Conservation (phyloP, 805 yeast species). For the Wickerhamomyces canadensis region DNA sequence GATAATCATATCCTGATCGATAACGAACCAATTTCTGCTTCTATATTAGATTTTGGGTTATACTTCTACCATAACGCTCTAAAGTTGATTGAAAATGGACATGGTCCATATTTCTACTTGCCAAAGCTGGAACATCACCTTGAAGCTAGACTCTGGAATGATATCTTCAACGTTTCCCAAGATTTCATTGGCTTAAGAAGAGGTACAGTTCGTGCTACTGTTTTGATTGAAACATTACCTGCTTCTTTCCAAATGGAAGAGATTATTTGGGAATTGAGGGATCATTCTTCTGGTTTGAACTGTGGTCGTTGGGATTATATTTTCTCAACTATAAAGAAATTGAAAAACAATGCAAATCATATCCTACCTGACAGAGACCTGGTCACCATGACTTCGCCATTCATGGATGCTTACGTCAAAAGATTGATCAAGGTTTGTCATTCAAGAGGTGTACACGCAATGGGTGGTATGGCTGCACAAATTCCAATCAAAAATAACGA, state of each 20-base stretch:
- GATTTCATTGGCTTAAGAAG: constrained; percentile 63
- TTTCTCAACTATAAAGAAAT: constrained; percentile 71
- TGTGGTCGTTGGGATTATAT: constrained; percentile 92
- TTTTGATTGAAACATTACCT: constrained; percentile 76
- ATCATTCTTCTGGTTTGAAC: constrained; percentile 76
- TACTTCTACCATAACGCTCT: constrained; percentile 74
- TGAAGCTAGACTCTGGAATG: constrained; percentile 82
- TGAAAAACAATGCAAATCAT: constrained; percentile 60
- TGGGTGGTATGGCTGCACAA: constrained; percentile 91
- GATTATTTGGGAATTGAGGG: constrained; percentile 69
- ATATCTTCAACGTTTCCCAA: constrained; percentile 70
- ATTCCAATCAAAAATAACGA: constrained; percentile 75
- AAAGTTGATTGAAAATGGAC: constrained; percentile 54
- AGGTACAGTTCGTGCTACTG: constrained; percentile 79
- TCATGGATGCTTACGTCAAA: constrained; percentile 75
- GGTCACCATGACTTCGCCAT: constrained; percentile 78
- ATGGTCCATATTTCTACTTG: constrained; percentile 77
- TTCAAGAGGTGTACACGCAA: constrained; percentile 75
- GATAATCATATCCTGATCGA: constrained; percentile 68
- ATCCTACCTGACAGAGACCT: constrained; percentile 72
- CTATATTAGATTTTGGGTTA: constrained; percentile 73
- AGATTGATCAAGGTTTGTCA: constrained; percentile 71
- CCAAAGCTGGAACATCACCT: constrained; percentile 86
- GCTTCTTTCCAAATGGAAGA: constrained; percentile 86
- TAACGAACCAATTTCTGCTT: constrained; percentile 76